Evolutionary conservation across 225 moss, liverwort and hornwort species (phyloP).

Genomic region (Climacium dendroides): DNA sequence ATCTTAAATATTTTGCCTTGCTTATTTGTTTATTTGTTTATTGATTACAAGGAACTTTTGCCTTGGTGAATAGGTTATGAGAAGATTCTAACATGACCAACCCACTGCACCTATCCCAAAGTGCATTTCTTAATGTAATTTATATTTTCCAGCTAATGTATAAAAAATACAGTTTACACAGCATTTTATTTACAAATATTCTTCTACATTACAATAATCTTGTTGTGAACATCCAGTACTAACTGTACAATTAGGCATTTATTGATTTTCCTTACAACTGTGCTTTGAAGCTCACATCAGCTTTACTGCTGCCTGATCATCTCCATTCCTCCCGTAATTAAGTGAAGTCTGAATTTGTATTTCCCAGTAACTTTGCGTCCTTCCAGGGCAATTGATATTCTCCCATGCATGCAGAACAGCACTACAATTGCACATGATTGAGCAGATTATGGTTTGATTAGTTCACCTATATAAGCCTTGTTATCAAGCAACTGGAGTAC

Average conservation of each 20-base stretch:
- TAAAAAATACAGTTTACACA: too few relatives aligned
- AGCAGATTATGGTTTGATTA: conserved; percentile 4
- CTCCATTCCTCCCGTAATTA: neutral
- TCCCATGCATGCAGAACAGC: neutral
- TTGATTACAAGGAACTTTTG: neutral
- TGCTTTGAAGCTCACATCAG: neutral
- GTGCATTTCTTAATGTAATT: neutral
- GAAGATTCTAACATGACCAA: too few relatives aligned
- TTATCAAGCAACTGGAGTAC: conserved; percentile 3
- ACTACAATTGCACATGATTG: neutral
- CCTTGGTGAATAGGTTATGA: too few relatives aligned
- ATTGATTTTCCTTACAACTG: neutral
- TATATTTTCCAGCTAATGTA: too few relatives aligned
- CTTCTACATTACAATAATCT: neutral
- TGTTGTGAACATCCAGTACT: neutral
- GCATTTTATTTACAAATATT: neutral
- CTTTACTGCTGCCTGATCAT: too few relatives aligned
- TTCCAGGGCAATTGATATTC: neutral
- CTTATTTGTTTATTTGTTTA: too few relatives aligned
- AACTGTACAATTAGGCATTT: neutral
- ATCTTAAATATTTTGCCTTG: too few relatives aligned
- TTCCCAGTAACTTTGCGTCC: neutral
- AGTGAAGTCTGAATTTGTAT: neutral
- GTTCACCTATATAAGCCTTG: conserved; percentile 3
- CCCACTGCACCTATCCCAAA: too few relatives aligned